These are phyloP conservation scores for Leishmania mexicana DNA, from an alignment of 208 protist species.

Conservation along the genomic window DNA sequence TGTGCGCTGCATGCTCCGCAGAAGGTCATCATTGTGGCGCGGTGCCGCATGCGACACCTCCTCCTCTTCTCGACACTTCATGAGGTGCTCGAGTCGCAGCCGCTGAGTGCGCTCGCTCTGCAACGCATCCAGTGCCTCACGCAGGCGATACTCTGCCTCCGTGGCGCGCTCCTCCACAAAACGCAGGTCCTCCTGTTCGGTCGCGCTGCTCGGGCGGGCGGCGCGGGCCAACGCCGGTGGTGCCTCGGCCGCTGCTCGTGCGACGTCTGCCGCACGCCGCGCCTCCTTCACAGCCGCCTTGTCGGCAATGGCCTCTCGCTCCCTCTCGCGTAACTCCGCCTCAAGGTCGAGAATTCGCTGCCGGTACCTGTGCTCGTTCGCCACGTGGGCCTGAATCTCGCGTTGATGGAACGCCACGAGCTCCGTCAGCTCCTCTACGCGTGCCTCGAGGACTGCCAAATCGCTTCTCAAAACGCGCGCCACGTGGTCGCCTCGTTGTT, in stretches of 20 bases:
- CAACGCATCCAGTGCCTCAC: slow-evolving; percentile 31
- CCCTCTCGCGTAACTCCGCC: slow-evolving; percentile 35
- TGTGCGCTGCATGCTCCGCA: slow-evolving; percentile 7
- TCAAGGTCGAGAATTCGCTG: slow-evolving; percentile 60
- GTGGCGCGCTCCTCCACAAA: slow-evolving; percentile 20
- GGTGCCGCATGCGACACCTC: not conserved
- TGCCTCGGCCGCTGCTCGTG: not conserved
- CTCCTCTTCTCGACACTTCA: slow-evolving; percentile 24
- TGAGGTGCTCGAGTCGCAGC: slow-evolving; percentile 25
- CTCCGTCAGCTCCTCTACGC: slow-evolving; percentile 37
- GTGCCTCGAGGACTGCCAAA: slow-evolving; percentile 30
- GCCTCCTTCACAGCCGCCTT: slow-evolving; percentile 25
- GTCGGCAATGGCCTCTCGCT: slow-evolving; percentile 9
- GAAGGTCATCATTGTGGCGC: not conserved
- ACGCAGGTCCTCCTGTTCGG: slow-evolving; percentile 25
- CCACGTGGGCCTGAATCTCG: slow-evolving; percentile 52
- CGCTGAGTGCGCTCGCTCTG: slow-evolving; percentile 43
- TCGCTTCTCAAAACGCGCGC: slow-evolving; percentile 20
- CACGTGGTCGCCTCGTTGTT: not conserved
- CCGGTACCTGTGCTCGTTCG: slow-evolving; percentile 57
- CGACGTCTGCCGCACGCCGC: slow-evolving; percentile 5
- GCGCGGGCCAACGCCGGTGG: not conserved
- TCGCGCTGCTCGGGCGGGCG: slow-evolving; percentile 23
- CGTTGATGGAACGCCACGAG: slow-evolving; percentile 54
- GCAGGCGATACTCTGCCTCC: slow-evolving; percentile 34